Conservation (phyloP, 176 grass and related monocot genomes). For the Eleusine indica region DNA sequence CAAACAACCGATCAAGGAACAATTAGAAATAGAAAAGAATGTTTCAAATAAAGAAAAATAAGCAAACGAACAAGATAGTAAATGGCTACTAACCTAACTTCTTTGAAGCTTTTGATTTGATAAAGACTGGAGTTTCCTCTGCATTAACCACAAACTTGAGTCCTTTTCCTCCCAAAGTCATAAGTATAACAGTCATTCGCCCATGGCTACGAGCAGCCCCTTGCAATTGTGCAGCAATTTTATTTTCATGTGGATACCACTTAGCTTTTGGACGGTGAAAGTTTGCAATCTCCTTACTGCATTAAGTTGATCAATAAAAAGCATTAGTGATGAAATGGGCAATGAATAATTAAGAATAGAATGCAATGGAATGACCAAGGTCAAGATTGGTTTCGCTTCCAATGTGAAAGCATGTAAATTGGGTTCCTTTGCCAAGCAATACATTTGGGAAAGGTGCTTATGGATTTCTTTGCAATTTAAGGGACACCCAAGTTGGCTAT, state of each 20-base stretch:
- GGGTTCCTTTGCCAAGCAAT: neutral
- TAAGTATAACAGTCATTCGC: slow-evolving; percentile 76
- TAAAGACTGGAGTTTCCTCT: slow-evolving; percentile 71
- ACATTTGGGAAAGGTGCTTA: neutral
- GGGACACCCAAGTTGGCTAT: neutral
- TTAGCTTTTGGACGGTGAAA: slow-evolving; percentile 94
- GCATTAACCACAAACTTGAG: slow-evolving; percentile 77
- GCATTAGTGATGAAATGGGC: slow-evolving; percentile 20
- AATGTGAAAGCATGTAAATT: neutral
- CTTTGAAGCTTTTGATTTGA: slow-evolving; percentile 91
- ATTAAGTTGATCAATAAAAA: slow-evolving; percentile 17
- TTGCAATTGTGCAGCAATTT: slow-evolving; percentile 68
- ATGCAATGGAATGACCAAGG: slow-evolving; percentile 4
- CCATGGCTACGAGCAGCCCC: slow-evolving; percentile 61
- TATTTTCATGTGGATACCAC: slow-evolving; percentile 93
- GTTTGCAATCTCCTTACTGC: slow-evolving; percentile 91
- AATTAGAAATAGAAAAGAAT: slow-evolving; percentile 19
- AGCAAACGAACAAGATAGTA: neutral
- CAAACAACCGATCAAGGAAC: neutral
- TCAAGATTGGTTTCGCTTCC: neutral
- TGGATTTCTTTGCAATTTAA: neutral
- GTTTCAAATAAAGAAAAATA: neutral
- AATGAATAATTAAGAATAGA: slow-evolving; percentile 28
- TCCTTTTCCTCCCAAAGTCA: slow-evolving; percentile 85
- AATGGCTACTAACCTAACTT: slow-evolving; percentile 69